Evolutionary conservation across 352 stramenopile genomes (phyloP).

Genomic region (Globisporangium paroecandrum): DNA sequence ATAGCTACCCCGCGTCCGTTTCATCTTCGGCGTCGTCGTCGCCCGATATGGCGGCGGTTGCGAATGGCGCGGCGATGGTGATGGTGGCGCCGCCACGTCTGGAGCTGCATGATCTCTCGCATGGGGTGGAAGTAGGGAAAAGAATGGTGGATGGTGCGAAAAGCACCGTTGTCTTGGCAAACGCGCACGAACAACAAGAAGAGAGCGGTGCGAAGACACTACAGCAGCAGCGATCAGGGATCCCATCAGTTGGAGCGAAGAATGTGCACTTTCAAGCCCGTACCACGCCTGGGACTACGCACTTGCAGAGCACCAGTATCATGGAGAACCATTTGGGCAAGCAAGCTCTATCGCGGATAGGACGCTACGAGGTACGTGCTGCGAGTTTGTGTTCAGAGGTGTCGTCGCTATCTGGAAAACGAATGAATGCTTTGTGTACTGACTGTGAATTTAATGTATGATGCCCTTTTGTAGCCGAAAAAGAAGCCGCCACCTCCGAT

Average conservation of each 20-base stretch:
- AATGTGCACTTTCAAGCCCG: neutral
- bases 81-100: slow-evolving; percentile 15
- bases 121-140: neutral
- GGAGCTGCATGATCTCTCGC: slow-evolving; percentile 20
- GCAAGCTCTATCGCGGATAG: slow-evolving; percentile 5
- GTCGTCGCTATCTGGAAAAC: neutral
- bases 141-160: neutral
- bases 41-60: slow-evolving; percentile 7
- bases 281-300: neutral
- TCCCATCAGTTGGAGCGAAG: neutral
- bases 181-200: neutral
- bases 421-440: neutral
- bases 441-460: neutral
- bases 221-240: slow-evolving; percentile 2
- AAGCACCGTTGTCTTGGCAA: neutral
- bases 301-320: neutral
- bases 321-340: neutral
- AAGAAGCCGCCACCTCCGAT: slow-evolving; percentile 13
- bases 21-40: slow-evolving; percentile 16
- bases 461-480: neutral
- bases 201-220: neutral
- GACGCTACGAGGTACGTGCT: slow-evolving; percentile 11
- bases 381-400: neutral
- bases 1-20: slow-evolving; percentile 3
- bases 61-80: slow-evolving; percentile 9